A percentile compares a stretch with the other conserved stretches of the same genome.
These are phyloP conservation scores for Phlebopus sp. DNA, from an alignment of 1,284 basidiomycete species.

Conservation along the genomic window DNA sequence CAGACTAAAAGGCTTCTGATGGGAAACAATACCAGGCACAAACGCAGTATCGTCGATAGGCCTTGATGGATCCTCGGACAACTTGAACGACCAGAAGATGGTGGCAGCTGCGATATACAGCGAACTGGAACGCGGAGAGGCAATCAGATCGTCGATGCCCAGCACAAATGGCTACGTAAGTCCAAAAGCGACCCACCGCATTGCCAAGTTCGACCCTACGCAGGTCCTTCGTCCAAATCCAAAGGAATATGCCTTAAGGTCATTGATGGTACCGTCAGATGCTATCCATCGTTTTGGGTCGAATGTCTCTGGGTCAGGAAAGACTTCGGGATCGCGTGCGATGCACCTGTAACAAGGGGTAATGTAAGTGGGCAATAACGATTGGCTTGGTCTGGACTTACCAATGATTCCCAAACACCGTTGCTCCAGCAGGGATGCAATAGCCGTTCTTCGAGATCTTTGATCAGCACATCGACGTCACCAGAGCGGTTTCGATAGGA, in stretches of 20 bases:
- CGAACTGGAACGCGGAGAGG: constrained; percentile 36
- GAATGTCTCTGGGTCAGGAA: constrained; percentile 58
- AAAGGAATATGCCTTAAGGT: constrained; percentile 53
- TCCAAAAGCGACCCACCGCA: constrained; percentile 13
- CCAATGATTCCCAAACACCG: constrained; percentile 61
- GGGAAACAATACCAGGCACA: constrained; percentile 54
- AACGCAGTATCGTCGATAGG: constrained; percentile 59
- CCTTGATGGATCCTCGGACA: constrained; percentile 43
- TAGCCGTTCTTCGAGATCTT: constrained; percentile 43
- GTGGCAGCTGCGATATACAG: constrained; percentile 58
- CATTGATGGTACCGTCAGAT: constrained; percentile 45
- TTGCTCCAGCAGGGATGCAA: constrained; percentile 57
- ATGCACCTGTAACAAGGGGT: constrained; percentile 38
- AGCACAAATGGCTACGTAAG: too few relatives aligned
- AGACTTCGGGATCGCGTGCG: constrained; percentile 53
- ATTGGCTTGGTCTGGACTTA: constrained; percentile 12
- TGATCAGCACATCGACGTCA: not conserved
- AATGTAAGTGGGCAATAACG: too few relatives aligned
- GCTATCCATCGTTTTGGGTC: constrained; percentile 58
- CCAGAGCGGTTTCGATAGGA: not conserved
- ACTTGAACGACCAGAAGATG: constrained; percentile 57
- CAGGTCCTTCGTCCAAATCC: constrained; percentile 63
- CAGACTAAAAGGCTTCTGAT: constrained; percentile 54
- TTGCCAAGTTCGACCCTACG: constrained; percentile 58
- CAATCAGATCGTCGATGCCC: not conserved